Conservation (phyloP, 1,284 basidiomycete genomes). For the Irpex sp. region DNA sequence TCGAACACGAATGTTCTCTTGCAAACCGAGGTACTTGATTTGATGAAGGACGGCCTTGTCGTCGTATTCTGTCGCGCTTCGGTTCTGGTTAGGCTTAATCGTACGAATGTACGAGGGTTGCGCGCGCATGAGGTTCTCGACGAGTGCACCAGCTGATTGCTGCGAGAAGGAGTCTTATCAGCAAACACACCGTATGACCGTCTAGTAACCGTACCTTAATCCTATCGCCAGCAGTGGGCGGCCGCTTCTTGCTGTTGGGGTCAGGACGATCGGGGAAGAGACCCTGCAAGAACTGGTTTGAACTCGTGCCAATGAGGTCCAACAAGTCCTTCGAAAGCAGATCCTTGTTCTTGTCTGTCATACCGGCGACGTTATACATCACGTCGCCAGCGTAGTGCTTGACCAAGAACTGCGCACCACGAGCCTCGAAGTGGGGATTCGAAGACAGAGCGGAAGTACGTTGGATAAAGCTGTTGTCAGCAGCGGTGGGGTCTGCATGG, state of each 20-base stretch:
- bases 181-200: background rate
- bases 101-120: slow-evolving; percentile 99
- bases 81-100: slow-evolving; percentile 99
- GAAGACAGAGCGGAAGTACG: slow-evolving; percentile 76
- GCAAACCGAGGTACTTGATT: slow-evolving; percentile 97
- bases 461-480: slow-evolving; percentile 97
- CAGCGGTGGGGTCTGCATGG: slow-evolving; percentile 94
- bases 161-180: slow-evolving; percentile 24
- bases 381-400: slow-evolving; percentile 98
- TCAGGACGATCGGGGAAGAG: slow-evolving; percentile 96
- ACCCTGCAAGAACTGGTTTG: slow-evolving; percentile 80
- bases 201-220: slow-evolving; percentile 66
- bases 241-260: slow-evolving; percentile 95
- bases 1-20: slow-evolving; percentile 97
- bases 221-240: slow-evolving; percentile 96
- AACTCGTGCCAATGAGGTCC: slow-evolving; percentile 79
- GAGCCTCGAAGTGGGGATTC: slow-evolving; percentile 90
- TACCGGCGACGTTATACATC: slow-evolving; percentile 94
- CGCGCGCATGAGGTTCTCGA: slow-evolving; percentile 93
- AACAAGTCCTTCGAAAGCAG: slow-evolving; percentile 92
- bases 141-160: slow-evolving; percentile 88
- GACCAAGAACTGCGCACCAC: slow-evolving; percentile 86
- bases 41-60: slow-evolving; percentile 94
- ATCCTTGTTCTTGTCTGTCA: slow-evolving; percentile 99
- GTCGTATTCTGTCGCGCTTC: slow-evolving; percentile 90